phyloP scores from a whole-genome alignment of 257 asterid genomes.

The Solanum virginianum region DNA sequence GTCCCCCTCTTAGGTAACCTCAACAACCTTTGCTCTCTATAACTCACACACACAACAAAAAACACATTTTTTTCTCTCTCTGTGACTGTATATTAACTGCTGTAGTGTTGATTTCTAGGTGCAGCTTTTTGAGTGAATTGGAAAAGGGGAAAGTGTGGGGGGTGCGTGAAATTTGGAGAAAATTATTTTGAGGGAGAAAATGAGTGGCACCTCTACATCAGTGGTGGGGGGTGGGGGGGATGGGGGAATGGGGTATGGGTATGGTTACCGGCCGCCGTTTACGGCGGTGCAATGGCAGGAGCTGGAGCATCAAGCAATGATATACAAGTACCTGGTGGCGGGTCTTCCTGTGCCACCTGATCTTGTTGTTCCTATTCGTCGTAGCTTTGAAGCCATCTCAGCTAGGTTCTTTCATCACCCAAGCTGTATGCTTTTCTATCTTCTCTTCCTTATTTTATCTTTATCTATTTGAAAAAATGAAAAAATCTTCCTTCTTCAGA shows the following conservation, averaged over 20 bases:
- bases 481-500: not conserved
- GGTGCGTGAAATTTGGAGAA: constrained; percentile 10
- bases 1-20: constrained; percentile 57
- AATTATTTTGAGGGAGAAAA: constrained; percentile 12
- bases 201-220: constrained; percentile 57
- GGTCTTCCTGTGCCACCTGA: constrained; percentile 88
- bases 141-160: constrained; percentile 8
- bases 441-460: not conserved
- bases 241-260: constrained; percentile 29
- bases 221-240: constrained; percentile 22
- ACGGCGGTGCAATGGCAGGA: constrained; percentile 98
- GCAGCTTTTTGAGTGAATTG: constrained; percentile 32
- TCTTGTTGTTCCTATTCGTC: constrained; percentile 76
- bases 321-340: constrained; percentile 79
- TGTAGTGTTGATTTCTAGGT: constrained; percentile 16
- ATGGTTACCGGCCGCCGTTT: constrained; percentile 57
- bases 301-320: constrained; percentile 96
- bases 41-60: constrained; percentile 4
- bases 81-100: constrained; percentile 1
- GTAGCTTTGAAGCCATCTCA: constrained; percentile 74
- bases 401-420: constrained; percentile 75
- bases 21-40: not conserved
- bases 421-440: constrained; percentile 36
- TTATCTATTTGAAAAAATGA: not conserved
- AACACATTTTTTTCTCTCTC: not conserved